A percentile compares a stretch with the other conserved stretches of the same genome.
phyloP scores from a whole-genome alignment of 805 yeast genomes.

The Maudiozyma barnettii region DNA sequence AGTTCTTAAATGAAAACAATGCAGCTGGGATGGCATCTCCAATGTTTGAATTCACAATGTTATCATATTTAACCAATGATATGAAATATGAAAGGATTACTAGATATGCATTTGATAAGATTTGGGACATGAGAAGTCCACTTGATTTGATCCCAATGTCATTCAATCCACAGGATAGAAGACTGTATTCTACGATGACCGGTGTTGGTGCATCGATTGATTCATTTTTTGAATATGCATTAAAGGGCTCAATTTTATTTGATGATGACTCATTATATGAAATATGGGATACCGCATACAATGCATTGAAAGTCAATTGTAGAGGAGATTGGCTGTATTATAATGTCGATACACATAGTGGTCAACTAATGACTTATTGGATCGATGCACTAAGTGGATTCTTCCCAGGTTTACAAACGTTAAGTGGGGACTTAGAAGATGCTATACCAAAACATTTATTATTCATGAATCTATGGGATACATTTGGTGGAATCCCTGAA shows the following conservation, averaged over 20 bases:
- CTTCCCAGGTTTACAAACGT: conserved; percentile 76
- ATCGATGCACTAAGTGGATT: conserved; percentile 81
- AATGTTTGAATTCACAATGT: conserved; percentile 65
- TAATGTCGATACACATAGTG: conserved; percentile 49
- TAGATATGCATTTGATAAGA: conserved; percentile 49
- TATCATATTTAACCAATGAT: conserved; percentile 70
- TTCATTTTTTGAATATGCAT: conserved; percentile 81
- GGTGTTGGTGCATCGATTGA: conserved; percentile 91
- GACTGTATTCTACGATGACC: conserved; percentile 50
- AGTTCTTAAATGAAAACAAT: conserved; percentile 57
- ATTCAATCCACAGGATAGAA: conserved; percentile 47
- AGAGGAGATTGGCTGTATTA: conserved; percentile 42
- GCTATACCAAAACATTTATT: conserved; percentile 55
- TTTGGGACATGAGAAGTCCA: conserved; percentile 59
- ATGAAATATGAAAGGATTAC: conserved; percentile 55
- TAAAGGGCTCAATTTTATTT: conserved; percentile 66
- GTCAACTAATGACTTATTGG: conserved; percentile 51
- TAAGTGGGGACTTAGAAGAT: conserved; percentile 62
- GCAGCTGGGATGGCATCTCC: conserved; percentile 84
- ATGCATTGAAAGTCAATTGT: conserved; percentile 47
- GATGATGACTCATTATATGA: conserved; percentile 43
- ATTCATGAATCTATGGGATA: conserved; percentile 69
- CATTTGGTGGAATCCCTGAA: conserved; percentile 77
- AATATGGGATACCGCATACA: conserved; percentile 55
- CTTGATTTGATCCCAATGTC: conserved; percentile 72